phyloP scores from a whole-genome alignment of 106 monocot genomes.

The Ottelia alismoides region DNA sequence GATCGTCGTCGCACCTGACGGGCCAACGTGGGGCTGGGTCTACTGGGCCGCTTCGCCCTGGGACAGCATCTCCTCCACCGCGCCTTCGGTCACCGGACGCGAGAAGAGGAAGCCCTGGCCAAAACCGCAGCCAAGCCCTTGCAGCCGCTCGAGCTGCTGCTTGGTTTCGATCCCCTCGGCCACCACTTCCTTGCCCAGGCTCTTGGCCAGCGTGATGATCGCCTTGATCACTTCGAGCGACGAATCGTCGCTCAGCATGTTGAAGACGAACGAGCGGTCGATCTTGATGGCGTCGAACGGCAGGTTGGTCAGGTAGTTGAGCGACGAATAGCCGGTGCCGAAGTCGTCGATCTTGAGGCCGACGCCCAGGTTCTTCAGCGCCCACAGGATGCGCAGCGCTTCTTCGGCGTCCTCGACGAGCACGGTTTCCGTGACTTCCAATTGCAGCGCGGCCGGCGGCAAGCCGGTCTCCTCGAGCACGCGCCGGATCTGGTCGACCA shows the following conservation, averaged over 20 bases:
- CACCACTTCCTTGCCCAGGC: neutral
- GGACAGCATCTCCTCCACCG: too few relatives aligned
- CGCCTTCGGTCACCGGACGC: neutral
- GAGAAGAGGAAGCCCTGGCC: neutral
- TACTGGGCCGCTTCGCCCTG: too few relatives aligned
- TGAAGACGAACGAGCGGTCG: neutral
- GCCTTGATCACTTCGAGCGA: neutral
- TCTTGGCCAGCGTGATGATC: neutral
- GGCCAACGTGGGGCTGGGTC: too few relatives aligned
- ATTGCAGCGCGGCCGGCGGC: neutral
- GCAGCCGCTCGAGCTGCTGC: neutral
- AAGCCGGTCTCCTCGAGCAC: neutral
- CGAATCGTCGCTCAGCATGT: neutral
- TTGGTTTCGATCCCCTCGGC: neutral
- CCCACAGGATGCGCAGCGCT: neutral
- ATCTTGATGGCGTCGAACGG: neutral
- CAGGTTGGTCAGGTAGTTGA: neutral
- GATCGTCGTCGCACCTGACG: too few relatives aligned
- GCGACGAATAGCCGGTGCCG: neutral
- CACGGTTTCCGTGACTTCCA: neutral
- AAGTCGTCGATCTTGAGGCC: too few relatives aligned
- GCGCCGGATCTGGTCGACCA: neutral
- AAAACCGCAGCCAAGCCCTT: neutral
- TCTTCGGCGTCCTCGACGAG: neutral
- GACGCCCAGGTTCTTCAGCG: neutral